Conservation (phyloP, 805 yeast species). For the Maudiozyma serrabonitensis region DNA sequence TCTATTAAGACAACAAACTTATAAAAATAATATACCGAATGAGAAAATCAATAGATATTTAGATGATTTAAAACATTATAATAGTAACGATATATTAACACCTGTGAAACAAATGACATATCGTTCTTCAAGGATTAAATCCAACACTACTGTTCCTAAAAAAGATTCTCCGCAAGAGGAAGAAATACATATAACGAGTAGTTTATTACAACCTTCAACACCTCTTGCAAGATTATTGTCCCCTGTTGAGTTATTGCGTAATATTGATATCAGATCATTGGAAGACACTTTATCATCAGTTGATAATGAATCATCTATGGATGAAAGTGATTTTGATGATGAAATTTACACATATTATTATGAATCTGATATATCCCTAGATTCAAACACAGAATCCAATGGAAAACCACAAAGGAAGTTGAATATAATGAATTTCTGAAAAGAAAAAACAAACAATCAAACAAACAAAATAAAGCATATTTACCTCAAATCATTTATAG, state of each 20-base stretch:
- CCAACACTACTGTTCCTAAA: background rate
- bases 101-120: background rate
- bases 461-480: background rate
- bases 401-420: too few relatives aligned
- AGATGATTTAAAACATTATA: background rate
- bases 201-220: background rate
- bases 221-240: background rate
- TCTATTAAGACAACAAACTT: background rate
- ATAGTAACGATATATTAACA: background rate
- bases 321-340: background rate
- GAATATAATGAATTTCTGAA: background rate
- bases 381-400: background rate
- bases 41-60: background rate
- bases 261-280: background rate
- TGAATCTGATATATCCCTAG: background rate
- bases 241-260: background rate
- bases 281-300: background rate
- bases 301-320: background rate
- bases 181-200: background rate
- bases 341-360: background rate
- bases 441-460: background rate
- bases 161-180: background rate
- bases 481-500: background rate
- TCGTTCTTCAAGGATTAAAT: background rate
- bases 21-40: background rate